These are phyloP conservation scores for Penicillium coffeae DNA, from an alignment of 495 filamentous ascomycete species.

Conservation along the genomic window DNA sequence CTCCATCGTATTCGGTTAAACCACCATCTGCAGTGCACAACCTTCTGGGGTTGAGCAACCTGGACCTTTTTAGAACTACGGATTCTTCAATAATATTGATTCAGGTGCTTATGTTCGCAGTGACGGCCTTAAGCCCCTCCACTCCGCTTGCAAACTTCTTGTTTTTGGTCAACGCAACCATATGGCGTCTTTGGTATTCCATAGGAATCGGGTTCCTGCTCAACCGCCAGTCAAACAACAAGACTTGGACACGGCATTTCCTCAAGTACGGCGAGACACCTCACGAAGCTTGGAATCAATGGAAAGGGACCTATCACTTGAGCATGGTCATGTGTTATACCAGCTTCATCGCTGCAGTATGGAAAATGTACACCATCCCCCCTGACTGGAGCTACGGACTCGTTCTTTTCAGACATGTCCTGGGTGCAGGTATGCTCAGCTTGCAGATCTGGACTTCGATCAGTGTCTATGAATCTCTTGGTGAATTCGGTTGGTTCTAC, in stretches of 20 bases:
- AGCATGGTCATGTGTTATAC: constrained; percentile 85
- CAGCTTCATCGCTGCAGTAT: constrained; percentile 85
- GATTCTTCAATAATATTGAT: constrained; percentile 77
- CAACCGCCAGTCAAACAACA: constrained; percentile 78
- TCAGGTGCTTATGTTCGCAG: constrained; percentile 63
- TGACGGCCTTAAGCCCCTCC: constrained; percentile 73
- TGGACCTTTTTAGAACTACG: constrained; percentile 81
- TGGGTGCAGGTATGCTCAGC: constrained; percentile 75
- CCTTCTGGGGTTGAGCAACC: constrained; percentile 72
- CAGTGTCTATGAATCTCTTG: constrained; percentile 93
- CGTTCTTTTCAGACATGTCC: constrained; percentile 77
- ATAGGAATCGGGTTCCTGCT: constrained; percentile 84
- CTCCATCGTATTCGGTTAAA: constrained; percentile 34
- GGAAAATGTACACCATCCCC: constrained; percentile 92
- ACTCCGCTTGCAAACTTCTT: constrained; percentile 68
- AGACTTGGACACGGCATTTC: constrained; percentile 94
- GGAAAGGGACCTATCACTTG: constrained; percentile 94
- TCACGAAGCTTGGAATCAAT: constrained; percentile 93
- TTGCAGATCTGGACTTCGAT: constrained; percentile 90
- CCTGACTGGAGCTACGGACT: constrained; percentile 80
- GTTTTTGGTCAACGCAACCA: constrained; percentile 74
- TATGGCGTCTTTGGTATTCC: constrained; percentile 91
- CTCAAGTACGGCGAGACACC: constrained; percentile 90
- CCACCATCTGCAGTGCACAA: constrained; percentile 70
- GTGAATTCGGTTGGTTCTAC: constrained; percentile 99